Evolutionary conservation across 768 basidiomycete species (phyloP), one percentile per base, ranked within the genome.

Genomic region (Trichaptum fuscoviolaceum): DNA sequence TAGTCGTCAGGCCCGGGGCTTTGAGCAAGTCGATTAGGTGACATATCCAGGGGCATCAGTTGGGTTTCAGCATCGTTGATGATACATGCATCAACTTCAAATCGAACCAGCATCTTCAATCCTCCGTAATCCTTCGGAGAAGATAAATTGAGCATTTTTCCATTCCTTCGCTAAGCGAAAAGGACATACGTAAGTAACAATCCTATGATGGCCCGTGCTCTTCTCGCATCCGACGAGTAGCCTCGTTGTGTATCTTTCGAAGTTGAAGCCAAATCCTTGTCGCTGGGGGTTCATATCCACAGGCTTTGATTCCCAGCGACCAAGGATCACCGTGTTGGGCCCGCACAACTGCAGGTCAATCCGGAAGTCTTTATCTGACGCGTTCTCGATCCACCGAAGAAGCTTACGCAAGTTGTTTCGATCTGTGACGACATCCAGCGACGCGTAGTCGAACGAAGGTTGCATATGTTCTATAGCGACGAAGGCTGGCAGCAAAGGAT

Each of bases 341-440:
- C 90, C 89, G 0, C 80, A 82, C 20, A 90, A 77, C 72, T 92
- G 85, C 3, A 86, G 67, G 65, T 93, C 90, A 68, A 93, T 89
- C 23, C 91, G 79, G 71, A 92, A 93, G 26, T 75, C 77, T 20
- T 71, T 73, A 25, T 69, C 68, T 8, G 65, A 62, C 18, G 20
- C 61, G 18, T 70, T 62, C 23, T 70, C 70, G n/a, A 83, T 78
- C 87, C 86, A 89, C 26, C 85, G 79, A 24, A 86, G 71, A 57
- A 92, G 76, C 73, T 89, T 90, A 26, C 89, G 81, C 20, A 91
- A 76, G 26, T 79, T 80, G 70, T 90, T 91, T 30, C 91, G 81
- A 70, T 91, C 89, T 0, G 88, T 86, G 67, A 91, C 77, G 58
- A 85, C 76, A 20, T 84, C 78, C 7, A 85, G 72, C 2, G 69